Evolutionary conservation across 2,329 filamentous ascomycete species (phyloP).

Genomic region (Aspergillus vadensis): DNA sequence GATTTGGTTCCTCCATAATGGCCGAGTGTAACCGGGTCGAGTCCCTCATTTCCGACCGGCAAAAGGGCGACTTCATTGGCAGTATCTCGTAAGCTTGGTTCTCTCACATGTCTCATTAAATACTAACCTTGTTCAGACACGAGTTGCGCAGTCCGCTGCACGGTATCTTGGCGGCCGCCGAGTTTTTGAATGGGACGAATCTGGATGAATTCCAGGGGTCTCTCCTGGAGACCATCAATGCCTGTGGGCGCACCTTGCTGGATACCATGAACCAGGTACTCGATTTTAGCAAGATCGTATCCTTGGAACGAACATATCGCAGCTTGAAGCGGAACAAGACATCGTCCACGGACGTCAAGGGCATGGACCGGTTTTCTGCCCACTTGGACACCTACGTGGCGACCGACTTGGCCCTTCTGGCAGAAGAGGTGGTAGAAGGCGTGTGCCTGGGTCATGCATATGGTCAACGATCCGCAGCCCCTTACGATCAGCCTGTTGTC

Average conservation of each 20-base stretch:
- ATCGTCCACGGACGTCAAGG: slow-evolving; percentile 29
- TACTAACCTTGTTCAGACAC: slow-evolving; percentile 27
- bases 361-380: slow-evolving; percentile 34
- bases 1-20: slow-evolving; percentile 47
- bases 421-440: slow-evolving; percentile 59
- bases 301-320: slow-evolving; percentile 40
- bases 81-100: slow-evolving; percentile 39
- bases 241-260: slow-evolving; percentile 45
- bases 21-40: slow-evolving; percentile 47
- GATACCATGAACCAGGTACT: slow-evolving; percentile 50
- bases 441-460: slow-evolving; percentile 54
- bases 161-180: slow-evolving; percentile 45
- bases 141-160: slow-evolving; percentile 48
- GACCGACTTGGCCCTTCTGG: slow-evolving; percentile 49
- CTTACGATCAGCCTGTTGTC: slow-evolving; percentile 29
- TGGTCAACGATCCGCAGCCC: slow-evolving; percentile 32
- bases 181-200: slow-evolving; percentile 43
- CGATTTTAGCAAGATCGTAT: slow-evolving; percentile 57
- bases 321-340: slow-evolving; percentile 34
- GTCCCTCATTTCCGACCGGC: slow-evolving; percentile 45
- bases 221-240: slow-evolving; percentile 44
- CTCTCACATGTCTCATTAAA: not conserved
- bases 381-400: slow-evolving; percentile 38
- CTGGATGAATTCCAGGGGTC: slow-evolving; percentile 45
- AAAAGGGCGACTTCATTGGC: slow-evolving; percentile 49